Evolutionary conservation across 75 land plant species (phyloP), one percentile per base, ranked within the genome.

Genomic region (Pinus tabuliformis): DNA sequence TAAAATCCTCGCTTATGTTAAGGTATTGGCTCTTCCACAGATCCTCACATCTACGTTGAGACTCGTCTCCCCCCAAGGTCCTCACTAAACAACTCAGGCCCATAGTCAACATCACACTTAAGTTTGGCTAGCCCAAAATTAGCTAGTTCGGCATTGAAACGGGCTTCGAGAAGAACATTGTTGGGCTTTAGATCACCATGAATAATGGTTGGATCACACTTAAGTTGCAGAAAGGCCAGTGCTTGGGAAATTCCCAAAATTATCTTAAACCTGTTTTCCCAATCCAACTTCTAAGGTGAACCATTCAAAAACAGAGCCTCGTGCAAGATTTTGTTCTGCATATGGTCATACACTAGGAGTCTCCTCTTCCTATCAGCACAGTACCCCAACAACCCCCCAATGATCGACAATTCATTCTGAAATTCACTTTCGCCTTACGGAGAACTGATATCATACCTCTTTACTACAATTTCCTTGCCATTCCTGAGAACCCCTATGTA

Each of bases 121-220:
- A 88, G 57, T 75, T 95, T 88, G 3, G 97, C 86, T 56, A 94
- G 76, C 76, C 97, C 97, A 64, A 94, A 94, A 82, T 94, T 95
- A 1, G 95, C 91, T 73, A 94, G 56, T 75, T 82, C 84, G 1
- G 92, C 97, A 20, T 77, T 70, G 73, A 72, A 87, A 52, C 90
- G 87, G 3, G 74, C 65, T 72, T 84, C 92, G 20, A 94, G 89
- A 21, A 94, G 75, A 64, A 94, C 89, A 76, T 94, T 94, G 83
- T 95, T 94, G 30, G 97, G 97, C 88, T 94, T 94, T 28, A 94
- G 74, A 74, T 94, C 97, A 4, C 97, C 97, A 73, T 94, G 97
- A 37, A 94, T 82, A 70, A 94, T 86, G n/a, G 92, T 92, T 5
- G 92, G 95, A 33, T 94, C 91, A 77, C 97, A 92, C 13, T 79